Evolutionary conservation across 805 yeast species (phyloP), one percentile per base, ranked within the genome.

Genomic region (Wickerhamomyces ciferrii): DNA sequence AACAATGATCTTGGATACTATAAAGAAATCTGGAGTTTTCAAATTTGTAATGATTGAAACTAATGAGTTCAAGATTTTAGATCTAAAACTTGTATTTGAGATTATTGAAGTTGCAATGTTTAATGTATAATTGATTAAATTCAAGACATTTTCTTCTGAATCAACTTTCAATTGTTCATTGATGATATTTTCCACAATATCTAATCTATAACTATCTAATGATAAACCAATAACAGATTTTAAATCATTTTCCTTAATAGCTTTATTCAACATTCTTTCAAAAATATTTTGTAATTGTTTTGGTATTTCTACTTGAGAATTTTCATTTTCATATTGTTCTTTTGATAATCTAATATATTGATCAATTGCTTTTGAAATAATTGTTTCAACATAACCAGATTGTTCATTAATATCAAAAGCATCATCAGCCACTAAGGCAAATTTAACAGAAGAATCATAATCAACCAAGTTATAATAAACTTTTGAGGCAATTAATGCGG

Each of bases 381-480:
- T 87, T 3, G 98, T 92, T 68, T 94, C 96, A 49, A 85, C 86
- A 67, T 79, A 94, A 68, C 92, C 96, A n/a, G 88, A 77, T 49
- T 77, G 72, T 56, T 85, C 89, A 48, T 79, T 72, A 43, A 90
- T 71, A 65, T 91, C 77, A 63, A 94, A 90, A 59, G 79, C 81
- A 24, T 80, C 75, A 27, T 87, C 97, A 19, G 98, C 92, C 29
- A 81, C 83, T 39, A 94, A 75, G 2, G 97, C 92, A 63, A 82
- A 94, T 62, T 81, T 85, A 51, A 94, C 96, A 10, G 97, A 87
- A 4, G 91, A 76, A 52, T 87, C 95, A 59, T 86, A 90, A 63
- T 94, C 98, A 42, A 98, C 98, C 59, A 94, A 75, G 65, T 94
- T 90, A 67, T 90, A 94, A 63, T 81, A 81, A 11, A 81, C 96